Conservation (phyloP, 2,329 filamentous ascomycete species). For the Neofusicoccum laricinum region DNA sequence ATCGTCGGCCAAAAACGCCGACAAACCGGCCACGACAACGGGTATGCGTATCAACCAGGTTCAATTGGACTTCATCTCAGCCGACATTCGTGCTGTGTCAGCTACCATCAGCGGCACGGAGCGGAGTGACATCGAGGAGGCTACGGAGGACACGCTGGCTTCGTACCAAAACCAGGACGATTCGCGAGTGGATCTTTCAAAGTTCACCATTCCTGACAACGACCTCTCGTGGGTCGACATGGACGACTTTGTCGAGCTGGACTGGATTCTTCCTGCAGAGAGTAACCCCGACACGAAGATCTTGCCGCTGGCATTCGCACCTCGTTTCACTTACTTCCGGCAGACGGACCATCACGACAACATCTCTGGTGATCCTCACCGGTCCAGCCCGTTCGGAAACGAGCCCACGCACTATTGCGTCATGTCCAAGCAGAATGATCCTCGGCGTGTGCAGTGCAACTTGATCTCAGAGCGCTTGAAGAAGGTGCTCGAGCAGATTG, state of each 20-base stretch:
- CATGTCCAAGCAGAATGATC: conserved; percentile 74
- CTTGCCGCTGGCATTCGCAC: conserved; percentile 83
- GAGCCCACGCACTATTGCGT: conserved; percentile 94
- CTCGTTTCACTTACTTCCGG: conserved; percentile 94
- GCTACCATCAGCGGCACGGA: conserved; percentile 82
- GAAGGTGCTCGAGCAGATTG: conserved; percentile 74
- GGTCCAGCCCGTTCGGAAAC: conserved; percentile 85
- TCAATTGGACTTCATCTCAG: conserved; percentile 85
- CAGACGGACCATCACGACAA: conserved; percentile 88
- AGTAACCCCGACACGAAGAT: conserved; percentile 93
- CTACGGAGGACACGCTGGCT: conserved; percentile 61
- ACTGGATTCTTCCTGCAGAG: conserved; percentile 90
- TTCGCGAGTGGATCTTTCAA: conserved; percentile 64
- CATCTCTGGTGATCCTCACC: conserved; percentile 74
- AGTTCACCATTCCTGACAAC: conserved; percentile 92
- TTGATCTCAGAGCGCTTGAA: conserved; percentile 78
- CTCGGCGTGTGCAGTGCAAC: conserved; percentile 80
- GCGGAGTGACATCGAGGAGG: conserved; percentile 67
- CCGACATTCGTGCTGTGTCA: conserved; percentile 89
- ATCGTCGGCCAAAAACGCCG: conserved; percentile 64
- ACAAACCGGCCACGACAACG: conserved; percentile 75
- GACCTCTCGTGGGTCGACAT: conserved; percentile 98
- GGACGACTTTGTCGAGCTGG: conserved; percentile 98
- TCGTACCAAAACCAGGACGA: conserved; percentile 52
- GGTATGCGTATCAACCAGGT: conserved; percentile 95